Conservation (phyloP, 148 eudicot species). For the Dianthus caryophyllus region DNA sequence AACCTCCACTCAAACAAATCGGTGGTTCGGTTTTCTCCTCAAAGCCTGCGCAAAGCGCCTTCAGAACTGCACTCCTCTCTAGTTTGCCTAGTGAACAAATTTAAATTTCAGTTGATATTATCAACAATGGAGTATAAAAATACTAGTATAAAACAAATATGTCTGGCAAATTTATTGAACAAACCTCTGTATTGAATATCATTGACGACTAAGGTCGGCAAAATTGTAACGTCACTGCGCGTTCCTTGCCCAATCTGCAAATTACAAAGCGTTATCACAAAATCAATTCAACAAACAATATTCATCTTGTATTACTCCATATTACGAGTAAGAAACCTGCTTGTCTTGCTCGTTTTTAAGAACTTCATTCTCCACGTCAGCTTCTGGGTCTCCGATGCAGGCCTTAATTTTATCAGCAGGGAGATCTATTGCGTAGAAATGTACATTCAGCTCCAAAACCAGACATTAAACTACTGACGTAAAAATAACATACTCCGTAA, state of each 20-base stretch:
- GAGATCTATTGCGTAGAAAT: constrained; percentile 39
- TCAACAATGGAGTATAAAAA: too few relatives aligned
- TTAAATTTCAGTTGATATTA: not conserved
- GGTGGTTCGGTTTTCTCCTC: constrained; percentile 83
- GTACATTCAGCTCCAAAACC: not conserved
- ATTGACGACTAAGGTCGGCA: constrained; percentile 83
- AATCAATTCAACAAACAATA: not conserved
- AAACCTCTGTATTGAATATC: constrained; percentile 86
- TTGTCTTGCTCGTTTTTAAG: constrained; percentile 79
- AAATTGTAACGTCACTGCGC: constrained; percentile 90
- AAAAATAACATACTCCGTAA: not conserved
- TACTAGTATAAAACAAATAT: too few relatives aligned
- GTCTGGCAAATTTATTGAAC: constrained; percentile 11
- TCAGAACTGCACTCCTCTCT: constrained; percentile 79
- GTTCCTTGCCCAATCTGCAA: constrained; percentile 75
- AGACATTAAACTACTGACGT: not conserved
- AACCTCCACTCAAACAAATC: constrained; percentile 75
- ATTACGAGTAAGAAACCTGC: constrained; percentile 44
- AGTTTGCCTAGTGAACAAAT: constrained; percentile 51
- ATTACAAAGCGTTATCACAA: not conserved
- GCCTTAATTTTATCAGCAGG: constrained; percentile 58
- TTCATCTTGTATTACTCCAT: not conserved
- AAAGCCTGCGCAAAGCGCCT: constrained; percentile 88
- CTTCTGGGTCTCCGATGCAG: constrained; percentile 83
- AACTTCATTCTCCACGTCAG: constrained; percentile 77